A percentile compares a stretch with the other conserved stretches of the same genome.
These are phyloP conservation scores for Amylostereum chailletii DNA, from an alignment of 1,284 basidiomycete genomes.

Conservation along the genomic window DNA sequence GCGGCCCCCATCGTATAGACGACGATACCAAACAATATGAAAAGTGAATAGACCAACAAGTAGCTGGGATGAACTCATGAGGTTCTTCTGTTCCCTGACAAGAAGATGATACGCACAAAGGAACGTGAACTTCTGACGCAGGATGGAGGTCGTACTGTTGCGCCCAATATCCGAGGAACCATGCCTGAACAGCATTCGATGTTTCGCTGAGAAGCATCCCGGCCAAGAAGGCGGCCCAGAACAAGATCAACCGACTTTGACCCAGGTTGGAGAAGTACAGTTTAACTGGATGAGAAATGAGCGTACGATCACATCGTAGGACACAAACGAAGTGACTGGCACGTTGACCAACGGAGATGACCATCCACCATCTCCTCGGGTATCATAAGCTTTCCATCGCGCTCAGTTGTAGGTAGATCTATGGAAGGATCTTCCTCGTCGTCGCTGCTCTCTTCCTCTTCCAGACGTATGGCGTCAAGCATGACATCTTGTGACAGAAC, in stretches of 20 bases:
- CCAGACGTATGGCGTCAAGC: too few species aligned
- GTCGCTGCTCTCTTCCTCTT: slow-evolving; percentile 36
- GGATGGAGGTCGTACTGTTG: slow-evolving; percentile 28
- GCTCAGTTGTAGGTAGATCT: too few species aligned
- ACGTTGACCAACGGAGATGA: slow-evolving; percentile 38
- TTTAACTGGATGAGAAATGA: slow-evolving; percentile 15
- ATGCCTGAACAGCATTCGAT: slow-evolving; percentile 24
- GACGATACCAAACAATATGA: slow-evolving; percentile 22
- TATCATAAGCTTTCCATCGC: slow-evolving; percentile 41
- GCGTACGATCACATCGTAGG: slow-evolving; percentile 11
- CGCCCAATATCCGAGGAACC: slow-evolving; percentile 38
- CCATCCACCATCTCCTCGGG: slow-evolving; percentile 54
- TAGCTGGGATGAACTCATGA: slow-evolving; percentile 21
- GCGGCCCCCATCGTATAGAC: slow-evolving; percentile 20
- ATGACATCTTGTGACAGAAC: slow-evolving; percentile 29
- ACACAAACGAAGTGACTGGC: too few species aligned
- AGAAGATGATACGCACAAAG: slow-evolving; percentile 16
- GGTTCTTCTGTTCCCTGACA: not conserved
- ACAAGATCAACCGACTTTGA: slow-evolving; percentile 20
- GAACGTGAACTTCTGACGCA: slow-evolving; percentile 19
- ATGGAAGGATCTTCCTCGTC: too few species aligned
- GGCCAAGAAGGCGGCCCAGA: slow-evolving; percentile 24
- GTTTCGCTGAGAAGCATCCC: slow-evolving; percentile 15
- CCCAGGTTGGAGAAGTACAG: slow-evolving; percentile 22
- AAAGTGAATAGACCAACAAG: slow-evolving; percentile 31